Conservation (phyloP, 2,329 filamentous ascomycete species). For the Colletotrichum tropicicola region DNA sequence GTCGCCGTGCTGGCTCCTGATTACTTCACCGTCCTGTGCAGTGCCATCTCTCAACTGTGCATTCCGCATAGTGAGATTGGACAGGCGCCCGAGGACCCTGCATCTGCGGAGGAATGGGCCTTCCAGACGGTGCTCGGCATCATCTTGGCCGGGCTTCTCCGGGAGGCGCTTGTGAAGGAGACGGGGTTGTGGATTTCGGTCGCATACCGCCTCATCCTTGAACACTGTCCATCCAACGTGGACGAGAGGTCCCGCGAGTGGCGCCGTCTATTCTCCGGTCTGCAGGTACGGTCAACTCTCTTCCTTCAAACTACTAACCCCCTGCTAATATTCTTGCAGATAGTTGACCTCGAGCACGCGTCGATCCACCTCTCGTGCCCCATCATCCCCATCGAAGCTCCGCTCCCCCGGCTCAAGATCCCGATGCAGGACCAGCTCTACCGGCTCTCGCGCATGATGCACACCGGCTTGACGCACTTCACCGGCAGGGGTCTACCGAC, state of each 20-base stretch:
- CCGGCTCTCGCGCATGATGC: constrained; percentile 53
- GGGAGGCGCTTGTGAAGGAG: constrained; percentile 50
- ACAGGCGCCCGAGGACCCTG: constrained; percentile 32
- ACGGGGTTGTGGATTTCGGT: constrained; percentile 54
- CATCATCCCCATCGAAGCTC: constrained; percentile 49
- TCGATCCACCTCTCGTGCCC: constrained; percentile 51
- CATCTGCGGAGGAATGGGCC: constrained; percentile 45
- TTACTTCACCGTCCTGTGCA: constrained; percentile 49
- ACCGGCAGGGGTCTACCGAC: constrained; percentile 50
- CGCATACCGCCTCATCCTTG: constrained; percentile 49
- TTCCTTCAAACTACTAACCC: neutral
- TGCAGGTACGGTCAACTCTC: constrained; percentile 29
- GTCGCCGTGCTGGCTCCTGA: constrained; percentile 44
- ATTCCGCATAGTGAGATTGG: constrained; percentile 43
- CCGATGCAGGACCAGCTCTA: constrained; percentile 50
- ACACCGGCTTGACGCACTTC: constrained; percentile 51
- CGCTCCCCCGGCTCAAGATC: constrained; percentile 45
- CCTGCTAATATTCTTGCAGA: constrained; percentile 38
- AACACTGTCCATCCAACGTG: constrained; percentile 48
- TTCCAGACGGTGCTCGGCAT: constrained; percentile 53
- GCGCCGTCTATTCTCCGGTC: constrained; percentile 47
- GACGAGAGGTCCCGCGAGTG: constrained; percentile 49
- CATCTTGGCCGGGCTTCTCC: constrained; percentile 49
- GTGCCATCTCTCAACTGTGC: constrained; percentile 49
- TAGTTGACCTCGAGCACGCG: constrained; percentile 54